Conservation (phyloP, 495 filamentous ascomycete genomes). For the Aspergillus sclerotioniger region DNA sequence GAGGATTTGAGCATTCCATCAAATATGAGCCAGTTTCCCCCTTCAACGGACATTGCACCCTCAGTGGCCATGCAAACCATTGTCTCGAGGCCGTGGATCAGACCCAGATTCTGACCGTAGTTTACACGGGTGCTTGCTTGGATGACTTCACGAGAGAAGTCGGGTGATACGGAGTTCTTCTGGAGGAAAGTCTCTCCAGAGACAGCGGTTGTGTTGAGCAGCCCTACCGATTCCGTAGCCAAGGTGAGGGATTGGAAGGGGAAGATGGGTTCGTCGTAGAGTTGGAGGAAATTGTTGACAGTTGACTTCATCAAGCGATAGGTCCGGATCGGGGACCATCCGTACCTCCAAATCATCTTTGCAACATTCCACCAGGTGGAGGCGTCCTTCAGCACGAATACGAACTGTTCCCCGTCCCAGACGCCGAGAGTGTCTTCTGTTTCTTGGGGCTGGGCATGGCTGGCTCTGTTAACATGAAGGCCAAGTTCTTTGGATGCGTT, state of each 20-base stretch:
- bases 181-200: conserved; percentile 72
- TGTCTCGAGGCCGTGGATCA: conserved; percentile 85
- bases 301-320: conserved; percentile 69
- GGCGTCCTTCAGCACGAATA: conserved; percentile 59
- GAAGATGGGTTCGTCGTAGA: conserved; percentile 81
- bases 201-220: conserved; percentile 60
- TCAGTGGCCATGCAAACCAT: conserved; percentile 94
- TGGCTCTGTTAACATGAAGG: conserved; percentile 47
- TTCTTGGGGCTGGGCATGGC: conserved; percentile 35
- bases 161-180: conserved; percentile 60
- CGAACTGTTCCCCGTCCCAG: conserved; percentile 79
- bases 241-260: conserved; percentile 76
- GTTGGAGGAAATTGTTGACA: conserved; percentile 69
- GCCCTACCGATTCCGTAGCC: conserved; percentile 59
- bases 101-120: conserved; percentile 81
- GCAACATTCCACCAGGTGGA: conserved; percentile 75
- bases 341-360: conserved; percentile 84
- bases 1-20: conserved; percentile 69
- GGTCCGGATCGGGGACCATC: conserved; percentile 70
- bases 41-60: conserved; percentile 72
- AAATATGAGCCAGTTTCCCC: conserved; percentile 97
- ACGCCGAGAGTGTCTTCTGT: conserved; percentile 60
- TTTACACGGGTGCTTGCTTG: conserved; percentile 94
- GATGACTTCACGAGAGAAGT: conserved; percentile 79
- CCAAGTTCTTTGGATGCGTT: conserved; percentile 71